Percentiles rank a stretch among this genome's conserved stretches.
Conservation (phyloP, 495 filamentous ascomycete species). For the Apiosordaria backusii region DNA sequence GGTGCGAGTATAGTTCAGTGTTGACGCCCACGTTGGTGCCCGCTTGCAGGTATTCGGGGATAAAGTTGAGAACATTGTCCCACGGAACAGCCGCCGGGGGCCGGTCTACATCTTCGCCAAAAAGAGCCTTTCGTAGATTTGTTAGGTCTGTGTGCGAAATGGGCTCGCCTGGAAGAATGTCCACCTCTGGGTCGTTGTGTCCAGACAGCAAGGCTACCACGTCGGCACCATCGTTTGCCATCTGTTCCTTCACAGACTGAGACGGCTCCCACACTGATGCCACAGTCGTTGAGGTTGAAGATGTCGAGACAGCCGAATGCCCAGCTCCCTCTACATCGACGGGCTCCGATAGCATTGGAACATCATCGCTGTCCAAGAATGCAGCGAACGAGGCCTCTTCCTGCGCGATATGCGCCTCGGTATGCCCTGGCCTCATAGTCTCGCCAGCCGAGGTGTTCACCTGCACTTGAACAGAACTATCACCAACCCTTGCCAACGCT, state of each 20-base stretch:
- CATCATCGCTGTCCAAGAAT: slow-evolving; percentile 39
- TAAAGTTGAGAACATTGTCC: slow-evolving; percentile 44
- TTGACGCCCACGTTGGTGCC: slow-evolving; percentile 9
- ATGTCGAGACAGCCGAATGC: slow-evolving; percentile 6
- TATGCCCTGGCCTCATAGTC: slow-evolving; percentile 24
- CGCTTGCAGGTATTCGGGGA: slow-evolving; percentile 32
- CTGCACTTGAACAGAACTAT: slow-evolving; percentile 26
- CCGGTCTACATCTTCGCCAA: slow-evolving; percentile 24
- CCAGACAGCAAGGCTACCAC: slow-evolving; percentile 41
- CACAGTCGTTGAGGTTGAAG: neutral
- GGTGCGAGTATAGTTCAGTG: slow-evolving; percentile 16
- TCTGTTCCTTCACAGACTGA: slow-evolving; percentile 32
- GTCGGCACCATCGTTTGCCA: slow-evolving; percentile 42
- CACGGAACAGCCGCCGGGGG: slow-evolving; percentile 25
- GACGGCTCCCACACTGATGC: neutral
- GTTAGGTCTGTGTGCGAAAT: slow-evolving; percentile 26
- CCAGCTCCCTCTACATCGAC: slow-evolving; percentile 18
- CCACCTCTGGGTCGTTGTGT: slow-evolving; percentile 23
- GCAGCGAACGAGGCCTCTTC: slow-evolving; percentile 43
- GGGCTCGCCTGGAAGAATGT: slow-evolving; percentile 16
- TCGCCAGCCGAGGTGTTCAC: slow-evolving; percentile 58
- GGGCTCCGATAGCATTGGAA: slow-evolving; percentile 26
- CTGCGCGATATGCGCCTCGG: slow-evolving; percentile 33
- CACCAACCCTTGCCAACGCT: slow-evolving; percentile 15
- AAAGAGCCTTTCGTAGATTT: slow-evolving; percentile 35